These are phyloP conservation scores for Diospyros kaki DNA, from an alignment of 148 eudicot species.

Conservation along the genomic window DNA sequence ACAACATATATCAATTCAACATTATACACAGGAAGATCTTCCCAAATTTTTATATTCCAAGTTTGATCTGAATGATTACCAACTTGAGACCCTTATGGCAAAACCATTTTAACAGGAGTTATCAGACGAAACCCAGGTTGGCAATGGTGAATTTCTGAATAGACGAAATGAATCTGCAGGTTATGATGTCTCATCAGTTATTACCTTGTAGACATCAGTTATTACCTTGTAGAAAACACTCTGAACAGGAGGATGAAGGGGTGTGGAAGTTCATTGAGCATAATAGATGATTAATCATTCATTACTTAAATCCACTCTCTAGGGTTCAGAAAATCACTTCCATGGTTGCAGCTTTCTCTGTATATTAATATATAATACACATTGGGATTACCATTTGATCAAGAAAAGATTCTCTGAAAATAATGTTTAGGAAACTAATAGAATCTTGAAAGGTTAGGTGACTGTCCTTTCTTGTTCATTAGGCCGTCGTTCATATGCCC, in stretches of 20 bases:
- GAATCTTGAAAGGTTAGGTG: not conserved
- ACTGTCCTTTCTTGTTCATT: no score
- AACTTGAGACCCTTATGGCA: constrained; percentile 31
- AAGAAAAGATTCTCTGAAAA: constrained; percentile 35
- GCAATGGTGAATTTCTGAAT: constrained; percentile 38
- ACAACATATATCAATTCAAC: constrained; percentile 1
- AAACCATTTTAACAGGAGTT: constrained; percentile 29
- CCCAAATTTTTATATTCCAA: not conserved
- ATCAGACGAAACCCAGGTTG: constrained; percentile 53
- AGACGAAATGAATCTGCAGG: constrained; percentile 36
- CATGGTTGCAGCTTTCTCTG: constrained; percentile 14
- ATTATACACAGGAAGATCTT: constrained; percentile 2
- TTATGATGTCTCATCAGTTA: constrained; percentile 13
- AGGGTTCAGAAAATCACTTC: constrained; percentile 11
- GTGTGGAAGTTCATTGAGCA: constrained; percentile 16
- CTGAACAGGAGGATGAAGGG: constrained; percentile 12
- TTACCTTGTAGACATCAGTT: not conserved
- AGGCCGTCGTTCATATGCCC: no score
- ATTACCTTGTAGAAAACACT: not conserved
- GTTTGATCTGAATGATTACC: constrained; percentile 40
- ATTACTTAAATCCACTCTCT: constrained; percentile 10
- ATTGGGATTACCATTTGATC: constrained; percentile 11
- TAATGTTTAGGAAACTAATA: constrained; percentile 22
- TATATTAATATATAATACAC: no score
- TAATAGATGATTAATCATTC: constrained; percentile 21